Evolutionary conservation across 495 filamentous ascomycete species (phyloP), one percentile per base, ranked within the genome.

Genomic region (Tuber umbilicatum): DNA sequence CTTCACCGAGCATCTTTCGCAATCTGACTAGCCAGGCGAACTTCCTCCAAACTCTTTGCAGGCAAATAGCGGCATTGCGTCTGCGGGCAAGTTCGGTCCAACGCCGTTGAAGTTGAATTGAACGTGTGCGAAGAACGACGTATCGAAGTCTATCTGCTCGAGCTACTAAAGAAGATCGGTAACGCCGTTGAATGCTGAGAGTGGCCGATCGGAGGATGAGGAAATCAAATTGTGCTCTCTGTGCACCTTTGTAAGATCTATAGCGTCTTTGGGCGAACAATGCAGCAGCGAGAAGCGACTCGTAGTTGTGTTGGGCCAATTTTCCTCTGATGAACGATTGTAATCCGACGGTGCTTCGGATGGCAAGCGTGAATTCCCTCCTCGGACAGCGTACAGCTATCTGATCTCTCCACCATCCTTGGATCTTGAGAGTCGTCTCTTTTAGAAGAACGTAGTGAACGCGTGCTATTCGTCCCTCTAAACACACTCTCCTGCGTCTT

Each of bases 1-100:
- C 77, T 71, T 80, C 74, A 14, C 67, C 42, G 5, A 76, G 70
- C 47, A 79, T 77, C 50, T 75, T 82, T 23, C 77, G 70, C 31
- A 82, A 69, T n/a, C 77, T 76, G 55, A 82, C 80, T 14, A 82
- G 42, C 80, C 77, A 82, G 31, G 71, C 43, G 14, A 80, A 75
- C 68, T 64, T 60, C 74, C 82, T 81, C 85, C 85, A 86, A 39
- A 78, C 78, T 43, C 77, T 78, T 80, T 87, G 85, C 27, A 87
- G 73, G 50, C 83, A 31, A 37, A 70, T 71, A 31, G 71, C 77
- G 23, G 79, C 80, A 69, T 79, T 73, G 17, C 70, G 71, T 23
- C 47, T 82, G 43, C 55, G 41, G 39, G 38, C 41, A 2, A 38
- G 73, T 38, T 77, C 45, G 39, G 68, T 21, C 71, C 72, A 80